A percentile compares a stretch with the other conserved stretches of the same genome.
These are phyloP conservation scores for Pseudogymnoascus sp. DNA, from an alignment of 2,329 filamentous ascomycete genomes.

Conservation along the genomic window DNA sequence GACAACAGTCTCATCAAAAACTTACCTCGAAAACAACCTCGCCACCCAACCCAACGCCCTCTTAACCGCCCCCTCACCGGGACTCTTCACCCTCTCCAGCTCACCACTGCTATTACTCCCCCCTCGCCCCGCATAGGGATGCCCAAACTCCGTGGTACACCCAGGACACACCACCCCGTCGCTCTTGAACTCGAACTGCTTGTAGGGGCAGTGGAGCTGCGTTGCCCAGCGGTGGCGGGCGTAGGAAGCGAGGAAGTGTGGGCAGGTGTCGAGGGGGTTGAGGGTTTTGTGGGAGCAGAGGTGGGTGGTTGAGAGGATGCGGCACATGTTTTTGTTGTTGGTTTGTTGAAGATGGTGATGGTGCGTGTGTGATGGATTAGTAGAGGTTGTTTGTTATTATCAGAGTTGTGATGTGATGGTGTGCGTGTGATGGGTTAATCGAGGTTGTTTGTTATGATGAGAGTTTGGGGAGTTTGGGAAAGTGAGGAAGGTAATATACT, in stretches of 20 bases:
- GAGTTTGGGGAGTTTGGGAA: not conserved
- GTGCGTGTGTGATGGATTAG: not conserved
- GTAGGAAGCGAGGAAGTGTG: not conserved
- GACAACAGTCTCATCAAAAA: not conserved
- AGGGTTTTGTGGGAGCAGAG: not conserved
- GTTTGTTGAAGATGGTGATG: not conserved
- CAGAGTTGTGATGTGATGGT: not conserved
- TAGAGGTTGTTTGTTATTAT: too few relatives aligned
- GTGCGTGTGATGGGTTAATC: not conserved
- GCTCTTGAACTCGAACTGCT: not conserved
- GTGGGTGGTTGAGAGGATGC: not conserved
- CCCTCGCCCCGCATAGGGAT: not conserved
- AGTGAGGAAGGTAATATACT: not conserved
- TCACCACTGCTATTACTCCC: not conserved
- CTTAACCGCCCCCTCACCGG: not conserved
- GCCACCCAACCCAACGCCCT: not conserved
- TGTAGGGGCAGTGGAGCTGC: not conserved
- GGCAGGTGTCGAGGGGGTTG: not conserved
- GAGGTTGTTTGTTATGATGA: not conserved
- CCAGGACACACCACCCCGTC: not conserved
- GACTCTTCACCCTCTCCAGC: not conserved
- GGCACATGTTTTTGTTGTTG: not conserved
- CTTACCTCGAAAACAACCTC: not conserved
- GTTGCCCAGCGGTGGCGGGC: not conserved
- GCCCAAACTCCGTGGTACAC: not conserved